Base-by-base conservation (phyloP, 2,329 filamentous ascomycete species). In the Fusarium sp. region DNA sequence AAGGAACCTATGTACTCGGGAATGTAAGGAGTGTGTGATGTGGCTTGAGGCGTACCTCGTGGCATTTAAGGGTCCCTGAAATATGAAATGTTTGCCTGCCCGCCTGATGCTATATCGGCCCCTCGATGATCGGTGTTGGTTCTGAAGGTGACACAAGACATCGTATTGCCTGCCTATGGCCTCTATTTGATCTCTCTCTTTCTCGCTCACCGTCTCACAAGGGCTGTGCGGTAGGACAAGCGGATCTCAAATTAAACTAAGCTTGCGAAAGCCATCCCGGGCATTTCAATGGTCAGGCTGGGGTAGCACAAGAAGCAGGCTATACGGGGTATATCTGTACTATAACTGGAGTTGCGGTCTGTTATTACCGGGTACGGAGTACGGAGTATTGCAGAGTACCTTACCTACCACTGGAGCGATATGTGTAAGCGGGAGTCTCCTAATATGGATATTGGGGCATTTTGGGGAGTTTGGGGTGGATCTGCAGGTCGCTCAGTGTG, bases 401-500 rank as follows among this genome's bases (percentile, higher is more conserved):
- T 20, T 20, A 20, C 24, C 24, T 24, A 24, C 24, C 7, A 24
- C 24, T 28, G 26, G 26, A 28, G 26, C 17, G 35, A 39, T 59
- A 37, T 47, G 48, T 47, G 45, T 63, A 65, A 61, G 54, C 55
- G 62, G 26, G 24, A 60, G 35, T 62, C 60, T 66, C 61, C 44
- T 51, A 65, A 68, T 68, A 43, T 33, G 65, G 60, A 51, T 53
- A 50, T 7, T 37, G 51, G 48, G 40, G 26, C 26, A 28, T 24
- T 28, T 28, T 28, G 26, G 26, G 26, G 26, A 28, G 10, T 28
- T 28, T 9, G 26, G 26, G 8, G 9, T 28, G 26, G 35, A 57
- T 53, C 59, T 72, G 67, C 69, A 70, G 56, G 54, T 58, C 56
- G 67, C 65, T 59, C 50, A 60, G 61, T 59, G 61, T 59, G 61